A percentile compares a stretch with the other conserved stretches of the same genome.
Evolutionary conservation across 73 alveolate species (phyloP).

Genomic region (Symbiodinium pilosum): DNA sequence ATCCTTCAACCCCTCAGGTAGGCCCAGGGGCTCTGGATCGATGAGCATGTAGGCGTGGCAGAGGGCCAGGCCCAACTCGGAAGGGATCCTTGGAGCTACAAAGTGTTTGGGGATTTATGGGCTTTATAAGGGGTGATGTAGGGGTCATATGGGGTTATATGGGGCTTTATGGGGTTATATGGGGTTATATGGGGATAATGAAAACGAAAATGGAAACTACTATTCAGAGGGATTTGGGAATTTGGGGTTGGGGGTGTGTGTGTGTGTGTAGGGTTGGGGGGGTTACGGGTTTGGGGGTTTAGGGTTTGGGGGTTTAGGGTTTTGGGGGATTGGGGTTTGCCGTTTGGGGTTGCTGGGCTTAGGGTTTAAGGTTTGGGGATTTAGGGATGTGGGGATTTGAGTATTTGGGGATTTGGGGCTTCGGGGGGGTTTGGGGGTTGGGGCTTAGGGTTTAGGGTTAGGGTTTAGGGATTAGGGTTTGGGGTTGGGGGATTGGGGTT

Average conservation of each 20-base stretch:
- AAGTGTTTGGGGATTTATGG: not conserved
- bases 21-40: slow-evolving; percentile 65
- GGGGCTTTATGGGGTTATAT: too few relatives aligned
- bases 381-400: too few relatives aligned
- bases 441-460: not conserved
- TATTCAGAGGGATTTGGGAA: too few relatives aligned
- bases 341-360: too few relatives aligned
- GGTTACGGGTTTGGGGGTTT: not conserved
- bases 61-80: slow-evolving; percentile 71
- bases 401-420: not conserved
- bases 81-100: slow-evolving; percentile 53
- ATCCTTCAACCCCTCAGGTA: not conserved
- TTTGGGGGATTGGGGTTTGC: too few relatives aligned
- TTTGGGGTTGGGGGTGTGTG: not conserved
- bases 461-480: not conserved
- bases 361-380: too few relatives aligned
- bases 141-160: too few relatives aligned
- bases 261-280: not conserved
- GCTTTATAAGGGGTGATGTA: too few relatives aligned
- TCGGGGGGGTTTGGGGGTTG: not conserved
- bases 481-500: not conserved
- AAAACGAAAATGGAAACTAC: too few relatives aligned
- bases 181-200: too few relatives aligned
- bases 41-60: slow-evolving; percentile 89
- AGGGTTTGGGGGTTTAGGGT: not conserved